A percentile compares a stretch with the other conserved stretches of the same genome.
phyloP scores from a whole-genome alignment of 2,329 filamentous ascomycete genomes.

The Neophaeococcomyces mojaviensis region DNA sequence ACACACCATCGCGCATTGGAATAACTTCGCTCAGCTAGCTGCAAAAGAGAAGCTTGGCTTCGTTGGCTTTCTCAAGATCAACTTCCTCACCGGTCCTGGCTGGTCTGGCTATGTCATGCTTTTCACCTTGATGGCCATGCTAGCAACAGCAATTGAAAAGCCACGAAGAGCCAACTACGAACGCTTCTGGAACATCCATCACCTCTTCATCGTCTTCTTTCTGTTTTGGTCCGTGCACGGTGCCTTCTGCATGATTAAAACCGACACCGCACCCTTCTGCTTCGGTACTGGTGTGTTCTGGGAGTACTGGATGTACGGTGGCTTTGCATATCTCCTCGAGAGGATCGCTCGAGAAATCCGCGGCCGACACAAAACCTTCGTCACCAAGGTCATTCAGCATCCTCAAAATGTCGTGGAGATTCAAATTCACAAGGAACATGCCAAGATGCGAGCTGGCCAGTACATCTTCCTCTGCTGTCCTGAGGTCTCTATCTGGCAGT shows the following conservation, averaged over 20 bases:
- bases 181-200: conserved; percentile 85
- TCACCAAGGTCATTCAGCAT: conserved; percentile 84
- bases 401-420: conserved; percentile 85
- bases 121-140: conserved; percentile 69
- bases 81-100: conserved; percentile 70
- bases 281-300: conserved; percentile 72
- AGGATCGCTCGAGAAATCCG: conserved; percentile 69
- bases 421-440: conserved; percentile 84
- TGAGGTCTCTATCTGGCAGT: conserved; percentile 79
- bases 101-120: conserved; percentile 86
- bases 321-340: conserved; percentile 73
- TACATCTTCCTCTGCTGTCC: conserved; percentile 88
- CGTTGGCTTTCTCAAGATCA: conserved; percentile 68
- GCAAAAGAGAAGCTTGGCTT: conserved; percentile 69
- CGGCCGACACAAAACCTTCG: conserved; percentile 74
- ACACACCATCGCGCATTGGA: conserved; percentile 79
- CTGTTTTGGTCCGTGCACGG: conserved; percentile 87
- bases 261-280: conserved; percentile 73
- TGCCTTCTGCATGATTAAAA: conserved; percentile 84
- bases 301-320: conserved; percentile 84
- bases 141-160: conserved; percentile 69
- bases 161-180: conserved; percentile 74
- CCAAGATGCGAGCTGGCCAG: conserved; percentile 66
- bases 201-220: conserved; percentile 82
- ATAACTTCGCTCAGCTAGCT: conserved; percentile 73